A percentile compares a stretch with the other conserved stretches of the same genome.
phyloP scores from a whole-genome alignment of 1,284 basidiomycete genomes.

The Gymnopus androsaceus region DNA sequence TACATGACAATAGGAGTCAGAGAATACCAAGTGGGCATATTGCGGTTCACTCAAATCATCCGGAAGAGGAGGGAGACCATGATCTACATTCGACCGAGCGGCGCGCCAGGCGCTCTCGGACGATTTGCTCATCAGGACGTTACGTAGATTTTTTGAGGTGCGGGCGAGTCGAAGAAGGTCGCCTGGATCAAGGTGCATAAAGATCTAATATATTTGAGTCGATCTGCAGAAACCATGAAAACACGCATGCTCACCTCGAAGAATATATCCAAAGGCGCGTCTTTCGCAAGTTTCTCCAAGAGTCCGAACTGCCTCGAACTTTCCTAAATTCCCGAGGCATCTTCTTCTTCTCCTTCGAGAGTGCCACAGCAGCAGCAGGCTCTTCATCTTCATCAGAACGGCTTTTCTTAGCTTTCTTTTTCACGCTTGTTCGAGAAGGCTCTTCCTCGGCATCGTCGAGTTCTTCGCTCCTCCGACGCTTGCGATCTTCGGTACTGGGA shows the following conservation, averaged over 20 bases:
- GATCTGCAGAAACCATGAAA: background rate
- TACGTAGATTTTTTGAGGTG: conserved; percentile 26
- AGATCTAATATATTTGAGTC: conserved; percentile 25
- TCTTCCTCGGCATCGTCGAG: too few relatives aligned
- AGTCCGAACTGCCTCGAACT: too few relatives aligned
- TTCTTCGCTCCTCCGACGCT: too few relatives aligned
- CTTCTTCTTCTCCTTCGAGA: too few relatives aligned
- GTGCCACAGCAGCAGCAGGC: too few relatives aligned
- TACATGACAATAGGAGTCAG: conserved; percentile 31
- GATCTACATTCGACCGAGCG: conserved; percentile 21
- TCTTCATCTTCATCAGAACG: too few relatives aligned
- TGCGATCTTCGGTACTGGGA: too few relatives aligned
- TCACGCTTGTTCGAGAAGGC: too few relatives aligned
- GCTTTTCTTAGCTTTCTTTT: too few relatives aligned
- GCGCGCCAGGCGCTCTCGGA: conserved; percentile 28
- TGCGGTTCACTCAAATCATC: conserved; percentile 31
- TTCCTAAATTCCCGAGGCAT: too few relatives aligned
- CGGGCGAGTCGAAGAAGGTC: conserved; percentile 30
- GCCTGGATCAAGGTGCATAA: conserved; percentile 26
- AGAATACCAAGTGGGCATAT: conserved; percentile 32
- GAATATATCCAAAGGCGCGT: too few relatives aligned
- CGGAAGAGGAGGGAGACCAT: conserved; percentile 31
- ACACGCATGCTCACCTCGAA: background rate
- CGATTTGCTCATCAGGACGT: conserved; percentile 27
- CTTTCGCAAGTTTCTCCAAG: too few relatives aligned